phyloP scores from a whole-genome alignment of 306 rosid species.

The Heteromeles arbutifolia region DNA sequence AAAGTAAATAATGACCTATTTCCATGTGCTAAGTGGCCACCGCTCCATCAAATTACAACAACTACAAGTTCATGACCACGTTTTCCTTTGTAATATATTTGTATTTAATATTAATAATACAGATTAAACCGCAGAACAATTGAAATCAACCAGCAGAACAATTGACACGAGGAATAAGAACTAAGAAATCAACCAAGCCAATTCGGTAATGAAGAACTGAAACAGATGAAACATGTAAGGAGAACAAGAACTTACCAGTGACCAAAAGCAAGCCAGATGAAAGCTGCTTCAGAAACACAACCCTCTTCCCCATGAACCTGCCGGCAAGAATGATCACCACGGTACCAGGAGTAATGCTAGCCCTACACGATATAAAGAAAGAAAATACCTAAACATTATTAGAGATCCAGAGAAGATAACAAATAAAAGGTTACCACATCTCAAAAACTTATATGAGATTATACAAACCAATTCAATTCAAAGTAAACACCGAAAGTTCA shows the following conservation, averaged over 20 bases:
- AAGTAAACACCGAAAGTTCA: no score
- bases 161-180: not conserved
- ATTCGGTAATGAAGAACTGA: not conserved
- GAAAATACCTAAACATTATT: not conserved
- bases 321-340: slow-evolving; percentile 64
- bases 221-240: not conserved
- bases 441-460: not conserved
- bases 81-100: not conserved
- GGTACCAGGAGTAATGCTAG: slow-evolving; percentile 56
- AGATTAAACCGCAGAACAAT: no score
- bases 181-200: not conserved
- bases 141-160: no score
- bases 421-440: not conserved
- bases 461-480: no score
- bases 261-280: slow-evolving; percentile 17
- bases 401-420: not conserved
- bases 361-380: slow-evolving; percentile 17
- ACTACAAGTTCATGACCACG: not conserved
- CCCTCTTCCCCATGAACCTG: slow-evolving; percentile 66
- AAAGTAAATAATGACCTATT: no score
- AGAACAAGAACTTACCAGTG: slow-evolving; percentile 33
- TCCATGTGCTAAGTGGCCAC: not conserved
- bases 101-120: not conserved
- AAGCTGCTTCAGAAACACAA: slow-evolving; percentile 66
- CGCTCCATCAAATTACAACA: not conserved